A percentile compares a stretch with the other conserved stretches of the same genome.
Evolutionary conservation across 179 eudicot species (phyloP).

Genomic region (Nepenthes alata): DNA sequence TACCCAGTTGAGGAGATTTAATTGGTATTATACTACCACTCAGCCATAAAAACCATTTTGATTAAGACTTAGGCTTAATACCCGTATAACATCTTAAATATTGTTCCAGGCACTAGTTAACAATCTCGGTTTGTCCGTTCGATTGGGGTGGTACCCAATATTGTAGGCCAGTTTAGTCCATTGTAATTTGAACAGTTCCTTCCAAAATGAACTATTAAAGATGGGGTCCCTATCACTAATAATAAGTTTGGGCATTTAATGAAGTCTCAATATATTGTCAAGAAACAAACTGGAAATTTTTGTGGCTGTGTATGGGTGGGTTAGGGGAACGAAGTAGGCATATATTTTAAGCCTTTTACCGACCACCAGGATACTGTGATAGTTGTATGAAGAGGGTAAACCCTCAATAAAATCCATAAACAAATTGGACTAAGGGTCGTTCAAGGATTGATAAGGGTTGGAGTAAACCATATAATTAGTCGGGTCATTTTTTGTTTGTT

Average conservation of each 20-base stretch:
- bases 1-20: neutral
- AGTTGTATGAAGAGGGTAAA: neutral
- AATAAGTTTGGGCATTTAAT: neutral
- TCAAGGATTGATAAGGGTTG: neutral
- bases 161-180: neutral
- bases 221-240: neutral
- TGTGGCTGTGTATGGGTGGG: neutral
- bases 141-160: neutral
- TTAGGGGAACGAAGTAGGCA: neutral
- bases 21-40: no score
- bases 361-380: neutral
- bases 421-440: neutral
- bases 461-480: neutral
- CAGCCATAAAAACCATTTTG: neutral
- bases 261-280: neutral
- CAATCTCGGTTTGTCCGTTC: neutral
- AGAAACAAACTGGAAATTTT: no score
- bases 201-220: no score
- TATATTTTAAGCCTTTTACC: neutral
- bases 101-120: neutral
- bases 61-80: neutral
- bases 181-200: neutral
- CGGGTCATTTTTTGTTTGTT: neutral
- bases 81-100: no score
- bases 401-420: neutral